These are phyloP conservation scores for Stellera chamaejasme DNA, from an alignment of 345 rosid species.

Conservation along the genomic window DNA sequence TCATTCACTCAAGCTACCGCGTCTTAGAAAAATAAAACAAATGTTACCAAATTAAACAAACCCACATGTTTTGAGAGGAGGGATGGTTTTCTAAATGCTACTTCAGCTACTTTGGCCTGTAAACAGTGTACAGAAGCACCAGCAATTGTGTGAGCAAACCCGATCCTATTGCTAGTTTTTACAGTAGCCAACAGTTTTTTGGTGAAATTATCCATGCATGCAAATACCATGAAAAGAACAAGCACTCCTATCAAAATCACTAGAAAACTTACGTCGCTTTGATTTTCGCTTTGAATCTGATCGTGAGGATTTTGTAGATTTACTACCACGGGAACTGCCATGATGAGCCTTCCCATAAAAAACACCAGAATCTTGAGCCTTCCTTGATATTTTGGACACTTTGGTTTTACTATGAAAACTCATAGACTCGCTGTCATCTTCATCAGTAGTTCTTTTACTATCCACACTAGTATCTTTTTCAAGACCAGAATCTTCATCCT, in stretches of 20 bases:
- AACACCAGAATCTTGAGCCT: conserved; percentile 20
- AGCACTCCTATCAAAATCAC: conserved; percentile 11
- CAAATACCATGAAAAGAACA: too few relatives aligned
- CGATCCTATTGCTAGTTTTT: too few relatives aligned
- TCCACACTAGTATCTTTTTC: conserved; percentile 23
- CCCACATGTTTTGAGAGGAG: too few relatives aligned
- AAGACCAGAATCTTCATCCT: conserved; percentile 41
- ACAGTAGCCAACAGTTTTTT: too few relatives aligned
- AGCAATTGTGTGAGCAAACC: too few relatives aligned
- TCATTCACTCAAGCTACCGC: too few relatives aligned
- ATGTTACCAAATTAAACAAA: too few relatives aligned
- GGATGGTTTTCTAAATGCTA: too few relatives aligned
- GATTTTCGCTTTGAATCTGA: conserved; percentile 48
- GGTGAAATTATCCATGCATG: too few relatives aligned
- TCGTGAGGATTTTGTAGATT: conserved; percentile 34
- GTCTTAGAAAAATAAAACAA: too few relatives aligned
- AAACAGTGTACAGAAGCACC: too few relatives aligned
- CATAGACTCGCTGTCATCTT: conserved; percentile 21
- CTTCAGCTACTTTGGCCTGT: too few relatives aligned
- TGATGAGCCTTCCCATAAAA: conserved; percentile 15
- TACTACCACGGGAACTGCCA: conserved; percentile 18
- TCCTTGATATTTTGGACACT: conserved; percentile 22
- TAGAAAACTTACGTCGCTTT: conserved; percentile 57
- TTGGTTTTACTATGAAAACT: conserved; percentile 21
- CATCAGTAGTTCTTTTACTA: conserved; percentile 14